These are phyloP conservation scores for Pseudogymnoascus sp. DNA, from an alignment of 2,329 filamentous ascomycete genomes.

Conservation along the genomic window DNA sequence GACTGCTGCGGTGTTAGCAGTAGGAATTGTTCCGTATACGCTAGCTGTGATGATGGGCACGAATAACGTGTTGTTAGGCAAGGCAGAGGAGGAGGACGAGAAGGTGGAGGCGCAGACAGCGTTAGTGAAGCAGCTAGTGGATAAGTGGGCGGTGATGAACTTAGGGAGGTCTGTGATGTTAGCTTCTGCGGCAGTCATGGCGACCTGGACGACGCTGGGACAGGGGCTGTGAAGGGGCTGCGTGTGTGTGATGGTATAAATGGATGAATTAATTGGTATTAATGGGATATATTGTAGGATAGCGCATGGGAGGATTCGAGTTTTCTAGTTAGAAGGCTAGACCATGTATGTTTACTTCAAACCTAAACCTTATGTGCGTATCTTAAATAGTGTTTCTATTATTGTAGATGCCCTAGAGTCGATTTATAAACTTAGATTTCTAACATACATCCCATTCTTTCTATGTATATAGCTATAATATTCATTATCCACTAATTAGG, in stretches of 20 bases:
- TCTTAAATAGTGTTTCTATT: constrained; percentile 44
- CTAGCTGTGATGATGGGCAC: constrained; percentile 34
- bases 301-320: background rate
- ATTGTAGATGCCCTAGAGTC: constrained; percentile 32
- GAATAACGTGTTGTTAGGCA: constrained; percentile 39
- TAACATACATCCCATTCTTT: background rate
- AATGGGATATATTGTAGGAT: background rate
- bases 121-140: constrained; percentile 42
- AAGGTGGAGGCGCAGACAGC: constrained; percentile 30
- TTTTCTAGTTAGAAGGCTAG: too few species aligned
- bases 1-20: constrained; percentile 36
- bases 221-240: background rate
- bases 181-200: constrained; percentile 21
- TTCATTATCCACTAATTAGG: constrained; percentile 18
- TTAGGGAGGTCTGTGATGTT: constrained; percentile 33
- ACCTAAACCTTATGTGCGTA: constrained; percentile 32
- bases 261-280: background rate
- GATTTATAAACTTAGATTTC: background rate
- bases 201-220: constrained; percentile 22
- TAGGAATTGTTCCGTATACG: constrained; percentile 45
- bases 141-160: constrained; percentile 47
- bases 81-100: constrained; percentile 31
- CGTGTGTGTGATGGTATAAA: background rate
- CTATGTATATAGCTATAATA: background rate
- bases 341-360: background rate